Evolutionary conservation across 2,329 filamentous ascomycete species (phyloP).

Genomic region (Uncinocarpus reesii): DNA sequence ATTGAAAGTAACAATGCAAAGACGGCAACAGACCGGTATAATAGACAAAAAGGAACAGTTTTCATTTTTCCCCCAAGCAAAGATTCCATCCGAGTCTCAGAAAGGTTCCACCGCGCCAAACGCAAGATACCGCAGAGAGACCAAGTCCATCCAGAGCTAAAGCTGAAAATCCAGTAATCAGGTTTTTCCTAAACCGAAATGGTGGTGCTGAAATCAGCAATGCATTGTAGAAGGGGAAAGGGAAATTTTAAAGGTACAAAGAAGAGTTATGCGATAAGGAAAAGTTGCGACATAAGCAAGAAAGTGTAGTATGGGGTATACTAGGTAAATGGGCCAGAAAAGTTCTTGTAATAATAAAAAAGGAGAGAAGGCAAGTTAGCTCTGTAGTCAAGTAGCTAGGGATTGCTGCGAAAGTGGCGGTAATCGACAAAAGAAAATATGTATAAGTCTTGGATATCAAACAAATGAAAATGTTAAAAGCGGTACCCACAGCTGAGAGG

Average conservation of each 20-base stretch:
- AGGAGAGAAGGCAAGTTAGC: too few species aligned
- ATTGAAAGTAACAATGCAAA: not conserved
- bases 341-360: too few species aligned
- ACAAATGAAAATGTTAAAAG: not conserved
- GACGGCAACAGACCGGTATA: not conserved
- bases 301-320: not conserved
- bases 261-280: too few species aligned
- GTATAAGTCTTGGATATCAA: not conserved
- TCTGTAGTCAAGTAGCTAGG: too few species aligned
- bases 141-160: not conserved
- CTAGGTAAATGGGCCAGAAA: too few species aligned
- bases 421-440: too few species aligned
- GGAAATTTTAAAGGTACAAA: too few species aligned
- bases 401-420: not conserved
- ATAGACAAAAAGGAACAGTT: not conserved
- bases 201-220: not conserved
- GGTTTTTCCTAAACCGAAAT: constrained; percentile 4
- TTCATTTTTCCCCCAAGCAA: not conserved
- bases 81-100: not conserved
- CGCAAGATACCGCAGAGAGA: not conserved
- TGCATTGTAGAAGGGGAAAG: too few species aligned
- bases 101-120: not conserved
- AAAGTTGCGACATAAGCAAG: too few species aligned
- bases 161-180: too few species aligned
- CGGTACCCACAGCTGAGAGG: not conserved